Base-by-base conservation (phyloP, 257 asterid species). In the Coffea canephora region DNA sequence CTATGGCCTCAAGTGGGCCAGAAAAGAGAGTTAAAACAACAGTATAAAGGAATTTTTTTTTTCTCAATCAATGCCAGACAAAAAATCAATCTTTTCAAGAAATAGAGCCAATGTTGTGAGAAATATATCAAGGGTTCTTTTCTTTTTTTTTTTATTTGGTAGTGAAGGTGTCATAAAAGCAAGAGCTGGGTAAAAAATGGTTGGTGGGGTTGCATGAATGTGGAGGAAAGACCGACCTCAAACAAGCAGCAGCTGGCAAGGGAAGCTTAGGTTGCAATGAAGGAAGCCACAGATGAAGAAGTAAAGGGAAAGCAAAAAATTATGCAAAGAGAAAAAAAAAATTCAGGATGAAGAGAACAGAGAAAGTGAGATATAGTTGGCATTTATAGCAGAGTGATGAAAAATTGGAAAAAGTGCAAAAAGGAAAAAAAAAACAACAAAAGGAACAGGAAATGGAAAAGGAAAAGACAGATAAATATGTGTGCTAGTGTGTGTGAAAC, bases 251-350 rank as follows among this genome's bases (percentile, higher is more conserved):
- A 87, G 89, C 87, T 87, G 87, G 79, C 87, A 85, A 91, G 91
- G 83, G 83, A 83, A 83, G 85, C 93, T 91, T 89, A 87, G 86
- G 88, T 87, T 88, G 91, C 90, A 91, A 91, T 93, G 98, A 93
- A 91, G 95, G 90, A 88, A 85, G 89, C 81, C 78, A 71, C 83
- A 82, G 77, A 73, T 62, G 72, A 68, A 81, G 82, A 54, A 73
- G 86, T 77, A 76, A 84, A 88, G 89, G 79, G 76, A 71, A 90
- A 84, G 93, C 83, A 83, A 88, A 82, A 86, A 25, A 15, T 64
- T 13, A 25, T 59, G 31, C 19, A n/a, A 48, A 9, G 2, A 46
- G 9, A 34, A 21, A 12, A 50, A 18, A 31, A 49, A 75, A 61
- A 8, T 41, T 36, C 41, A 75, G 54, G 9, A 57, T 18, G 69